Evolutionary conservation across 495 filamentous ascomycete species (phyloP), one percentile per base, ranked within the genome.

Genomic region (Tuber aestivum): DNA sequence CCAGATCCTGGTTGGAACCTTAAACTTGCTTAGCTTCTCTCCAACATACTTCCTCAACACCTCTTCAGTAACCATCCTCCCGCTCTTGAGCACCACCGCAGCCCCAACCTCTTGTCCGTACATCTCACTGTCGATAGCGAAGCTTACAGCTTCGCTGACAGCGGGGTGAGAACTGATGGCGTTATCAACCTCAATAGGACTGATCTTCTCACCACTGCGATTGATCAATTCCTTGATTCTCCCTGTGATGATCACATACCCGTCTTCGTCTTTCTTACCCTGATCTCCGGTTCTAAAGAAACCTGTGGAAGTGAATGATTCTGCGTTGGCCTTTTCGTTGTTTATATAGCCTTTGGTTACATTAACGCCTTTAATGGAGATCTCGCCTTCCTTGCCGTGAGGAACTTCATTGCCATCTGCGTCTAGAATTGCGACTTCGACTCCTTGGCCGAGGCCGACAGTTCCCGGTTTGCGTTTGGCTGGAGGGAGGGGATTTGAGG

Each of bases 231-330:
- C 92, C 86, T 94, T 94, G 83, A 93, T 93, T 38, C 92, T 87
- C 9, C 92, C 92, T 3, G 92, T 94, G 79, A 94, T 91, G 75
- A 91, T 87, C 23, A 94, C 84, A 74, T 93, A 94, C 27, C 91
- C 91, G 74, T 93, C 89, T 71, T 87, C 83, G 80, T 94, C 93
- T 77, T 88, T 86, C 82, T 89, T 89, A 42, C 93, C 93, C 83
- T 95, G 92, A 80, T 96, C 93, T 4, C 93, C 93, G 0, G 93
- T 95, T 65, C 92, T 88, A 87, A 95, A 95, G 83, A 90, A 95
- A 4, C 93, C 91, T 12, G 85, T 85, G 75, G 86, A 84, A 20
- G 90, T 90, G 83, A 94, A 95, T 0, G 92, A 89, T 16, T 87
- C 85, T 37, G 85, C 85, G 83, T 94, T 95, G 70, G 92, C 93